Conservation (phyloP, 345 rosid genomes). For the Fremontodendron californicum region DNA sequence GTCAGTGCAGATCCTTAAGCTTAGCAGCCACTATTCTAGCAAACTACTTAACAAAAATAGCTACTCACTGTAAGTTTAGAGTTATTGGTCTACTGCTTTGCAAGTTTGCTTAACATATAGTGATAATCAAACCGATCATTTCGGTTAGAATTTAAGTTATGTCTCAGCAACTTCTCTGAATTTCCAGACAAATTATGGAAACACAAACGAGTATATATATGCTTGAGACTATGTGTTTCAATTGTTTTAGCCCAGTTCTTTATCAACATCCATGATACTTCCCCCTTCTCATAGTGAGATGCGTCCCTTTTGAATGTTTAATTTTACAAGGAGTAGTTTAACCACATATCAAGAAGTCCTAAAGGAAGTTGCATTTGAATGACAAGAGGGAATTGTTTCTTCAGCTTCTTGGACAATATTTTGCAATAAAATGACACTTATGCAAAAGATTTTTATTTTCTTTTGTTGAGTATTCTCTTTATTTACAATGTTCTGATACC, state of each 20-base stretch:
- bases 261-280: background rate
- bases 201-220: background rate
- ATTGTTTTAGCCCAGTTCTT: background rate
- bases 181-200: background rate
- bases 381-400: background rate
- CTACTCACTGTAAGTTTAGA: background rate
- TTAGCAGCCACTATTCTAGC: background rate
- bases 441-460: background rate
- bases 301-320: background rate
- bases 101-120: background rate
- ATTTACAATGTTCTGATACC: background rate
- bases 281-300: background rate
- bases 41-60: background rate
- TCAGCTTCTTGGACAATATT: background rate
- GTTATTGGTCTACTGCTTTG: background rate
- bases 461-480: background rate
- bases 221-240: background rate
- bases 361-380: background rate
- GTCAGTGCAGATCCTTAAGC: background rate
- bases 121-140: background rate
- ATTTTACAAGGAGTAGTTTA: background rate
- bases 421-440: background rate
- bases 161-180: background rate
- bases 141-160: background rate
- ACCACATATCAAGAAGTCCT: background rate